A percentile compares a stretch with the other conserved stretches of the same genome.
Conservation (phyloP, 139 green algal species). For the Closterium sp. region DNA sequence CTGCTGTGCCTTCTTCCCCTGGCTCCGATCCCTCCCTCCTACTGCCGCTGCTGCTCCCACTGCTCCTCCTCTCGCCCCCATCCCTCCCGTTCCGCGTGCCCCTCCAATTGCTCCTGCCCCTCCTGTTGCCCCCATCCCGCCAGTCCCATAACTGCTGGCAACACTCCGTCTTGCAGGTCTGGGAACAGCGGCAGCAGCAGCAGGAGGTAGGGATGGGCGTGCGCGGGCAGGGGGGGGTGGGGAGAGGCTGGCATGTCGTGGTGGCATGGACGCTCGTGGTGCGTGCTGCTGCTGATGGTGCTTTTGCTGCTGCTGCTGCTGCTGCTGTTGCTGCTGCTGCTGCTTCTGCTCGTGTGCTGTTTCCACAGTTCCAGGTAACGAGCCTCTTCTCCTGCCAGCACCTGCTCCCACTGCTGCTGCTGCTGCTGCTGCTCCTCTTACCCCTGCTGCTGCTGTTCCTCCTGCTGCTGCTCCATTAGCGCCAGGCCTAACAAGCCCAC, state of each 20-base stretch:
- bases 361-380: background rate
- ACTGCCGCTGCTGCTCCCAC: background rate
- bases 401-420: background rate
- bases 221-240: background rate
- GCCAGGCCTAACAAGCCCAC: background rate
- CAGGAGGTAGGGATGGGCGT: background rate
- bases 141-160: background rate
- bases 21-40: background rate
- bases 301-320: background rate
- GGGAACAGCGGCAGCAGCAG: background rate
- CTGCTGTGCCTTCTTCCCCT: background rate
- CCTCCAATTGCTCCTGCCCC: background rate
- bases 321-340: background rate
- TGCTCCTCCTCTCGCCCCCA: background rate
- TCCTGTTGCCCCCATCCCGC: background rate
- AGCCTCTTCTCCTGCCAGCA: background rate
- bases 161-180: background rate
- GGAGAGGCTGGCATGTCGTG: background rate
- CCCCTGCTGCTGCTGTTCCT: background rate
- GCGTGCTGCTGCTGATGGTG: background rate
- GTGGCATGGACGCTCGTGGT: background rate
- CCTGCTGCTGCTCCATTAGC: background rate
- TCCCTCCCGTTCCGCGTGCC: background rate
- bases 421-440: background rate
- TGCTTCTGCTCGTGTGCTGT: background rate